Base-by-base conservation (phyloP, 2,329 filamentous ascomycete genomes). In the Rutstroemia sp. region DNA sequence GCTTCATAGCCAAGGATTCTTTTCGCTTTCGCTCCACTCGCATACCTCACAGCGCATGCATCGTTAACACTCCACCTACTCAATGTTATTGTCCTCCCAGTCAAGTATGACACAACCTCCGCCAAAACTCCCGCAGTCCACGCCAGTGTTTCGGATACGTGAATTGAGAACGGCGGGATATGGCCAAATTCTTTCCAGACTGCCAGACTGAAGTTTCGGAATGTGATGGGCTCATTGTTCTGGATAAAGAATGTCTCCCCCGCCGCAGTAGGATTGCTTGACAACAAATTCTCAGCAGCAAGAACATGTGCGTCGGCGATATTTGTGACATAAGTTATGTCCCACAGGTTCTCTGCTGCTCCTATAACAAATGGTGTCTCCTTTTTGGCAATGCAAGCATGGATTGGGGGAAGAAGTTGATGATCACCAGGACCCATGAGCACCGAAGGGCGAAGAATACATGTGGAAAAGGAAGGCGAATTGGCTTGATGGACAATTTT, bases 301-400 rank as follows among this genome's bases (percentile, higher is more conserved):
- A 53, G 51, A 10, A 53, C 19, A n/a, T 53, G 51, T n/a, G 51
- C 51, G 37, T 53, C 51, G 5, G 51, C 51, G 18, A 53, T 30
- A 38, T 53, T 53, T n/a, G 51, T 38, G 10, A 53, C 51, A 25
- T 53, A 53, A 4, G 51, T 39, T 18, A 47, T 38, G 19, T 53
- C 51, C 51, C 51, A 47, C 10, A 47, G 42, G 45, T 53, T 47
- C 16, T 53, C 21, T 6, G 51, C 42, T 7, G 39, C 19, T 19
- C 51, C 51, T 14, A 53, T 47, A 39, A 38, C 46, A 19, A 53
- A 46, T 1, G 27, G 9, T 2, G 41, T 53, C 21, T 53, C 51
- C 6, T 16, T 7, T 47, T 53, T 53, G 6, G 25, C 51, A n/a
- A 53, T 53, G 45, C 51, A 53, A 14, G 42, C 51, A 9, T 53